Percentiles rank a stretch among this genome's conserved stretches.
Conservation (phyloP, 202 grass and related monocot genomes). For the Schoenoplectus tabernaemontani region DNA sequence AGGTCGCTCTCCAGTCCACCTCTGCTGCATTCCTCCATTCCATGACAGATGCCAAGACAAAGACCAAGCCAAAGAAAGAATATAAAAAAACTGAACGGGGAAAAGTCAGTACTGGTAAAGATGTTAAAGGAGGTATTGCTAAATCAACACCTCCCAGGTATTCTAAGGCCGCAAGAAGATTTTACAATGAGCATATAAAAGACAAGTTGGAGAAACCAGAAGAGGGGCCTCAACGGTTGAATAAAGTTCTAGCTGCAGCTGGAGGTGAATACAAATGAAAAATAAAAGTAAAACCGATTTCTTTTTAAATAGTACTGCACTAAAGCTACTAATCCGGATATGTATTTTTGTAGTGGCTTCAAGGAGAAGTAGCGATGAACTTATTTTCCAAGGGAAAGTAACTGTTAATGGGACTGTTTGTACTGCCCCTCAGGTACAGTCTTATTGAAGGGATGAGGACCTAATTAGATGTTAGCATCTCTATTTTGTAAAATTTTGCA, state of each 20-base stretch:
- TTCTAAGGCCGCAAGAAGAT: slow-evolving; percentile 92
- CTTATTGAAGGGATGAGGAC: neutral
- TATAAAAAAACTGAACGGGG: slow-evolving; percentile 25
- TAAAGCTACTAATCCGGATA: slow-evolving; percentile 13
- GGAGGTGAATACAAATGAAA: slow-evolving; percentile 42
- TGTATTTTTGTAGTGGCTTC: slow-evolving; percentile 62
- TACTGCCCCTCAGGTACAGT: slow-evolving; percentile 70
- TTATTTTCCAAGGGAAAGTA: slow-evolving; percentile 97
- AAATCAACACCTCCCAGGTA: slow-evolving; percentile 49
- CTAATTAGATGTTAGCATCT: neutral
- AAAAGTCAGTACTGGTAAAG: neutral
- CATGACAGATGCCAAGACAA: slow-evolving; percentile 46
- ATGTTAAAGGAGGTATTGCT: neutral
- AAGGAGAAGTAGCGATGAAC: slow-evolving; percentile 74
- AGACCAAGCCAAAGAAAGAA: slow-evolving; percentile 38
- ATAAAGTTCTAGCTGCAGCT: slow-evolving; percentile 72
- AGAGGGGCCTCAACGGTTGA: slow-evolving; percentile 60
- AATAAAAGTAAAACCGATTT: neutral
- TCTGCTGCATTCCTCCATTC: slow-evolving; percentile 46
- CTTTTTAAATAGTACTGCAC: neutral
- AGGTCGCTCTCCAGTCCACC: slow-evolving; percentile 36
- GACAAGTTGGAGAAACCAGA: slow-evolving; percentile 11
- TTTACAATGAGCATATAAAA: slow-evolving; percentile 68
- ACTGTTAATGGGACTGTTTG: slow-evolving; percentile 88
- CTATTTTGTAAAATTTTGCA: neutral